phyloP scores from a whole-genome alignment of 441 rosid genomes.

The Capsella rubella region DNA sequence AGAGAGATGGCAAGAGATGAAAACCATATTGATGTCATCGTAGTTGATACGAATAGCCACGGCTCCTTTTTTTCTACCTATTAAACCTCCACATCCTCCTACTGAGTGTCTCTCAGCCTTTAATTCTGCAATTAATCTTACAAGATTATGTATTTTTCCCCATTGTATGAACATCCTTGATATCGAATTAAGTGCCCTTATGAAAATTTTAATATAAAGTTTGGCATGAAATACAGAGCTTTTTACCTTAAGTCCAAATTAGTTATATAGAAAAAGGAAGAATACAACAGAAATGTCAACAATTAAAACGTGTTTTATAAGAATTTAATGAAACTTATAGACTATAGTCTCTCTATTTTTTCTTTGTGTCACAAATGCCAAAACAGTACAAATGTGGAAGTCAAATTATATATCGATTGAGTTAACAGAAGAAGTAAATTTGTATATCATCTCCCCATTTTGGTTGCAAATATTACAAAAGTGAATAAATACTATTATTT shows the following conservation, averaged over 20 bases:
- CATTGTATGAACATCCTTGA: not conserved
- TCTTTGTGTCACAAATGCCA: not conserved
- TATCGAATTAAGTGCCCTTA: not conserved
- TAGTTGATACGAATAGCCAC: constrained; percentile 68
- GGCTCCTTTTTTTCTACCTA: constrained; percentile 75
- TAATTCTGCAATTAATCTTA: constrained; percentile 45
- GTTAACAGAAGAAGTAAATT: too few species aligned
- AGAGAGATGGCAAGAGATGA: constrained; percentile 80
- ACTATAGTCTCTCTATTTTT: not conserved
- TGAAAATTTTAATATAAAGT: not conserved
- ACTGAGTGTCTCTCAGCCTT: constrained; percentile 63
- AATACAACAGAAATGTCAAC: not conserved
- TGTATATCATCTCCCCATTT: too few species aligned
- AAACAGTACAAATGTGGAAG: not conserved
- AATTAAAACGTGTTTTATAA: not conserved
- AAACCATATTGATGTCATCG: constrained; percentile 64
- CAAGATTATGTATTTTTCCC: not conserved
- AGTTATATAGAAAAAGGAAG: not conserved
- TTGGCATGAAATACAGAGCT: not conserved
- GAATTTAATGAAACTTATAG: not conserved
- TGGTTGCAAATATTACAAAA: too few species aligned
- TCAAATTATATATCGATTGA: too few species aligned
- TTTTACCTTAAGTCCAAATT: not conserved
- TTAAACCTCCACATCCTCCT: constrained; percentile 73
- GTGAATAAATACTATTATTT: too few species aligned